A percentile compares a stretch with the other conserved stretches of the same genome.
phyloP scores from a whole-genome alignment of 306 rosid genomes.

The Heteromeles arbutifolia region DNA sequence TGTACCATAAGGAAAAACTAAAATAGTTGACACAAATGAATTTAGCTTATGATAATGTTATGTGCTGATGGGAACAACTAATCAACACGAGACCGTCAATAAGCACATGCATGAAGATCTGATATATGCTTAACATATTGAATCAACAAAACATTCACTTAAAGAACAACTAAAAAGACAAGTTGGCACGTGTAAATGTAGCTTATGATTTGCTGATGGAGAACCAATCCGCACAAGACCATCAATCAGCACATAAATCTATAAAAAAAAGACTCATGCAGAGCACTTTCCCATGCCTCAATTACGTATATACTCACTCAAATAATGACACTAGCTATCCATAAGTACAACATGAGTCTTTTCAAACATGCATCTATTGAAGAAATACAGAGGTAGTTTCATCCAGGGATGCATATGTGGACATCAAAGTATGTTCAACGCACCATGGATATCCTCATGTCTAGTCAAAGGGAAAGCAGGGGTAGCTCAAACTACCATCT shows the following conservation, averaged over 20 bases:
- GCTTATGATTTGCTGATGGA: slow-evolving; percentile 52
- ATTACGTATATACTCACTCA: too few species aligned
- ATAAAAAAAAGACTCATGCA: not conserved
- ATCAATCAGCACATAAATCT: slow-evolving; percentile 49
- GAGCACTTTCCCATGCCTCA: not conserved
- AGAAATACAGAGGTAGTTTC: not conserved
- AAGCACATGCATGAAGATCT: slow-evolving; percentile 31
- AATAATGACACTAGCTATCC: not conserved
- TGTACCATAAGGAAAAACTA: slow-evolving; percentile 1
- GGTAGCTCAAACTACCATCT: slow-evolving; percentile 32
- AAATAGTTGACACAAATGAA: slow-evolving; percentile 27
- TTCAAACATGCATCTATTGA: not conserved
- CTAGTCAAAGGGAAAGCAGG: not conserved
- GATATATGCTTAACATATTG: too few species aligned
- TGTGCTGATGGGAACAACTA: slow-evolving; percentile 34
- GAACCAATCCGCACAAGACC: slow-evolving; percentile 43
- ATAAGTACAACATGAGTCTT: not conserved
- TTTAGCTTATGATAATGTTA: slow-evolving; percentile 67
- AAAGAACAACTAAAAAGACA: not conserved
- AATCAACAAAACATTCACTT: not conserved
- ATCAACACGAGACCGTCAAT: slow-evolving; percentile 64
- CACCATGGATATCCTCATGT: not conserved
- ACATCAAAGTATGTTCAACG: slow-evolving; percentile 21
- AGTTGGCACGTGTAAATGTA: slow-evolving; percentile 32
- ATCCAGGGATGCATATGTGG: not conserved